A percentile compares a stretch with the other conserved stretches of the same genome.
Evolutionary conservation across 1,284 basidiomycete genomes (phyloP).

Genomic region (Neolentinus lepideus): DNA sequence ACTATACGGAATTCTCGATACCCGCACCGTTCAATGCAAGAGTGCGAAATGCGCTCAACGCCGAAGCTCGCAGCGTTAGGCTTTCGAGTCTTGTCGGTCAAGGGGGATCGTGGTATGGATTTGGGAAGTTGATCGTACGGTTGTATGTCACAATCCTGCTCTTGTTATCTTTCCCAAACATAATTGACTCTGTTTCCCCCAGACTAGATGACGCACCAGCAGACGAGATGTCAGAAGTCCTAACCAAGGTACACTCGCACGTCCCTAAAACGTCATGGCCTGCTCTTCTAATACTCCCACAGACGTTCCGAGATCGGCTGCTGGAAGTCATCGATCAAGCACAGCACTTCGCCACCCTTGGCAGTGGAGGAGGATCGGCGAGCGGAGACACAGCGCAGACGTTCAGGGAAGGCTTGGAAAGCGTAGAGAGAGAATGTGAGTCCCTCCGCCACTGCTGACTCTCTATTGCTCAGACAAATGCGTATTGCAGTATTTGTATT

Average conservation of each 20-base stretch:
- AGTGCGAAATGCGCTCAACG: conserved; percentile 80
- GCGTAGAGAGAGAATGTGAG: conserved; percentile 81
- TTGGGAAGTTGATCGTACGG: conserved; percentile 76
- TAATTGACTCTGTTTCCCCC: neutral
- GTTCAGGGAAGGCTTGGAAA: conserved; percentile 85
- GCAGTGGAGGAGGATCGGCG: conserved; percentile 46
- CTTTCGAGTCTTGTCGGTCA: conserved; percentile 76
- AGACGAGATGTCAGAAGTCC: conserved; percentile 57
- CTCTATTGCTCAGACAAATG: neutral
- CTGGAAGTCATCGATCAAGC: conserved; percentile 84
- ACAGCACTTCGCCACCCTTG: conserved; percentile 79
- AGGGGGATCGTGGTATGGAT: conserved; percentile 87
- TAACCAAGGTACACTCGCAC: conserved; percentile 46
- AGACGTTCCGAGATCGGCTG: conserved; percentile 79
- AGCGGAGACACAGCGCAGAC: conserved; percentile 56
- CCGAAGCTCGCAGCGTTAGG: conserved; percentile 75
- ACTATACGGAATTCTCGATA: conserved; percentile 82
- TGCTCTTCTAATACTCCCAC: neutral
- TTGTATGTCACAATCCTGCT: conserved; percentile 42
- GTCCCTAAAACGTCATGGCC: too few relatives aligned
- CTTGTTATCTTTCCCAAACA: too few relatives aligned
- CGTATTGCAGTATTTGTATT: conserved; percentile 63
- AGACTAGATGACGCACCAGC: conserved; percentile 70
- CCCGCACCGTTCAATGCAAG: conserved; percentile 69
- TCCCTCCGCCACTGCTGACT: conserved; percentile 9